A percentile compares a stretch with the other conserved stretches of the same genome.
phyloP scores from a whole-genome alignment of 1,139 yeast species.

The Pichia sp. region DNA sequence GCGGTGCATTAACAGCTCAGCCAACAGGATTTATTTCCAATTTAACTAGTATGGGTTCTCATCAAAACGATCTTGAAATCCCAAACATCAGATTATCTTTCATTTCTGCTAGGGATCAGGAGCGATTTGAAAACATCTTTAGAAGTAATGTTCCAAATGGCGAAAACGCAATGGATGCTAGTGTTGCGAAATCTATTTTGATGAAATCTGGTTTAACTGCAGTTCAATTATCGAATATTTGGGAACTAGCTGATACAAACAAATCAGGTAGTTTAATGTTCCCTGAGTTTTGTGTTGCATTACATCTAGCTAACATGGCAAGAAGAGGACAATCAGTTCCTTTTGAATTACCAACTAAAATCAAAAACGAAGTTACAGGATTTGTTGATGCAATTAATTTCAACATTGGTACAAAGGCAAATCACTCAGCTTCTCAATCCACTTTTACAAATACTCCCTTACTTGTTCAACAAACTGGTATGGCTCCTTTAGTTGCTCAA shows the following conservation, averaged over 20 bases:
- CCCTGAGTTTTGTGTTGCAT: slow-evolving; percentile 92
- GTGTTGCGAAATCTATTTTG: slow-evolving; percentile 69
- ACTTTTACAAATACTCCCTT: slow-evolving; percentile 11
- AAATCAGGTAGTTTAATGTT: slow-evolving; percentile 78
- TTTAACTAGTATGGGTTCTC: slow-evolving; percentile 30
- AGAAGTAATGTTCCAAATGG: slow-evolving; percentile 70
- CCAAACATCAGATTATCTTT: slow-evolving; percentile 73
- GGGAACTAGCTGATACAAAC: slow-evolving; percentile 86
- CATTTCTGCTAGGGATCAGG: slow-evolving; percentile 77
- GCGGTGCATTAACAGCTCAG: slow-evolving; percentile 29
- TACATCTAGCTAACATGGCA: slow-evolving; percentile 77
- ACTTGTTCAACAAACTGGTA: slow-evolving; percentile 24
- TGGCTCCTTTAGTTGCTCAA: slow-evolving; percentile 26
- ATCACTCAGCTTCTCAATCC: slow-evolving; percentile 28
- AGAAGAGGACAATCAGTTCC: slow-evolving; percentile 78
- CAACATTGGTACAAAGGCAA: slow-evolving; percentile 41
- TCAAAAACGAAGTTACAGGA: slow-evolving; percentile 76
- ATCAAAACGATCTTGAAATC: slow-evolving; percentile 39
- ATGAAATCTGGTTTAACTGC: slow-evolving; percentile 76
- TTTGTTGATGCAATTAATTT: slow-evolving; percentile 86
- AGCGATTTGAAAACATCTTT: slow-evolving; percentile 75
- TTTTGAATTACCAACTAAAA: slow-evolving; percentile 56
- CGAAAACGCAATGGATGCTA: slow-evolving; percentile 71
- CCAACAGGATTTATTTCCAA: slow-evolving; percentile 32
- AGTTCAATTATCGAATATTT: slow-evolving; percentile 71